Evolutionary conservation across 2,329 filamentous ascomycete genomes (phyloP), one percentile per base, ranked within the genome.

Genomic region (Nectriaceae sp.): DNA sequence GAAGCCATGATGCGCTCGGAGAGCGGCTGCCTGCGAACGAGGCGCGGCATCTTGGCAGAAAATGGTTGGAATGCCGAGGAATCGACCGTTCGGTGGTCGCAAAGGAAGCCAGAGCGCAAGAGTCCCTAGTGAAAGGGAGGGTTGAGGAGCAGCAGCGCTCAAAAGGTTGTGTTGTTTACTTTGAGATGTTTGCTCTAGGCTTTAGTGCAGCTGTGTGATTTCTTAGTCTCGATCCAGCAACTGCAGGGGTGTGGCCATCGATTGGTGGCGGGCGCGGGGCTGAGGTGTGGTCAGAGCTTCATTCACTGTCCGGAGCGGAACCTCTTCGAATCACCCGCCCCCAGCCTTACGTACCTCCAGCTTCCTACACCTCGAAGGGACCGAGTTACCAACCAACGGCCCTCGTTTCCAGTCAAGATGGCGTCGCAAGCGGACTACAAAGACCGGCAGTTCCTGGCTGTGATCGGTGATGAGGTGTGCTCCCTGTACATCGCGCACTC

Each of bases 361-460:
- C 52, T 50, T 50, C 47, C 54, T 45, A 54, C 36, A 47, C 37
- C 29, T 49, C 29, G 41, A 49, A 49, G 50, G 49, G 54, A 50
- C 50, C 44, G 36, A 39, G 40, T 49, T 40, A 44, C 41, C 35
- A 44, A 52, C 40, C 26, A 31, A 15, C 26, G 26, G 26, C 26
- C 26, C 15, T 15, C 15, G 8, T 31, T 18, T 22, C 31, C 43
- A 21, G 31, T 51, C 60, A 67, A 62, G 37, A 79, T 79, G 75
- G 64, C 78, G 49, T 74, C 75, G 40, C 75, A 80, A 60, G 74
- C 78, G 55, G 80, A 84, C 59, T 87, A 78, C 71, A 87, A 91
- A 75, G 91, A 97, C 74, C 84, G 94, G 64, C 88, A 99, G 74
- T 96, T 99, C 68, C 84, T 99, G 50, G 94, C 94, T 56, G 93